Base-by-base conservation (phyloP, 441 rosid genomes). In the Euphorbia celastroides region DNA sequence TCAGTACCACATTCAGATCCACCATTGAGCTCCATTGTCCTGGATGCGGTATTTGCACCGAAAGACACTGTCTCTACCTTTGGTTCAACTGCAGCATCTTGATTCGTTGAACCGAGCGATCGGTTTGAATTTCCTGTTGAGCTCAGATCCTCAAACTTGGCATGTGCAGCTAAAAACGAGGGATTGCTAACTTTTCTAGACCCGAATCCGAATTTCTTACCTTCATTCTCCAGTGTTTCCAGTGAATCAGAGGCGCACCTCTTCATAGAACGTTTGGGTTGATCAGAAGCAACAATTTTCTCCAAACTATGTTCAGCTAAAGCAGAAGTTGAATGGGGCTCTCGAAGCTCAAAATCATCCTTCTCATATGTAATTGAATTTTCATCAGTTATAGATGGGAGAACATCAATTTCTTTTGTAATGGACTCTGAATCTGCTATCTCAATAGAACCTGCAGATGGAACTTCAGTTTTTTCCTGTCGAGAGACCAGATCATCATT, bases 1-100 rank as follows among this genome's bases (percentile, higher is more conserved):
- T 91, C 96, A 2, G 96, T 86, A 67, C 96, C 93, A 71, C 97
- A 87, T 72, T 93, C 98, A 65, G 98, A 92, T 51, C 83, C 87
- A 72, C 81, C 7, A 57, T 46, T 57, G 27, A 67, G 64, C 57
- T 81, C 81, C 63, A 71, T 78, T 50, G 66, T 67, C 52, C 70
- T 74, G 27, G 26, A 32, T 27, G 52, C 60, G 65, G 71, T 31
- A 38, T 80, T 77, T 30, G 66, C 65, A 56, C 67, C 78, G 5
- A 80, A 71, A 3, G 78, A 75, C 69, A 71, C 68, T 14, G 70
- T 51, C 28, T 81, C 82, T 25, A 36, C 23, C 34, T 82, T 85
- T 57, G 81, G 68, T 67, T 83, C 84, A 59, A 71, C 70, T 67
- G 65, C 75, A 28, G 66, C 65, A 36, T 85, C 90, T 72, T 78